Evolutionary conservation across 306 rosid genomes (phyloP).

Genomic region (Pyrus bretschneideri): DNA sequence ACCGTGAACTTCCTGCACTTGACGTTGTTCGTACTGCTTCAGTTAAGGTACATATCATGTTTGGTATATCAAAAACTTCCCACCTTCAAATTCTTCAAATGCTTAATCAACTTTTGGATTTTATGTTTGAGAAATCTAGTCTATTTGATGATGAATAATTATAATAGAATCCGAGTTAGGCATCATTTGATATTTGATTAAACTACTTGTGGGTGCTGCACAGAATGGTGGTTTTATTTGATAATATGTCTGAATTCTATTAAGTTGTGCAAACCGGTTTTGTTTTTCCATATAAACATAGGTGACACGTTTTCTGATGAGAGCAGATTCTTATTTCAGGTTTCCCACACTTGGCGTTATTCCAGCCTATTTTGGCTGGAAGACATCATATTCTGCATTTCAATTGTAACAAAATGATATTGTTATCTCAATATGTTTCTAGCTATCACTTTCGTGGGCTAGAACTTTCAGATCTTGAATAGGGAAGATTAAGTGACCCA

Average conservation of each 20-base stretch:
- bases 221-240: neutral
- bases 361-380: neutral
- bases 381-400: neutral
- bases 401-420: neutral
- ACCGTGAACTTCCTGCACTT: constrained; percentile 89
- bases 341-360: neutral
- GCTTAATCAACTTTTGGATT: neutral
- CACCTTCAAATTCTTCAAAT: constrained; percentile 2
- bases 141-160: neutral
- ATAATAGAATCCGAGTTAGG: neutral
- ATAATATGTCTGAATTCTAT: neutral
- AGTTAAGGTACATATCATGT: constrained; percentile 40
- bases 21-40: constrained; percentile 65
- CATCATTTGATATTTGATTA: neutral
- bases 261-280: neutral
- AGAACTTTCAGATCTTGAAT: neutral
- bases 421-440: neutral
- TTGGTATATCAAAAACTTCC: constrained; percentile 1
- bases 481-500: neutral
- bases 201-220: neutral
- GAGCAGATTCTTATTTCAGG: neutral
- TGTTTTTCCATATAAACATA: neutral
- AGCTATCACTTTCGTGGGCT: neutral
- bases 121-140: neutral
- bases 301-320: neutral